Base-by-base conservation (phyloP, 495 filamentous ascomycete genomes). In the Bacidia rubella region DNA sequence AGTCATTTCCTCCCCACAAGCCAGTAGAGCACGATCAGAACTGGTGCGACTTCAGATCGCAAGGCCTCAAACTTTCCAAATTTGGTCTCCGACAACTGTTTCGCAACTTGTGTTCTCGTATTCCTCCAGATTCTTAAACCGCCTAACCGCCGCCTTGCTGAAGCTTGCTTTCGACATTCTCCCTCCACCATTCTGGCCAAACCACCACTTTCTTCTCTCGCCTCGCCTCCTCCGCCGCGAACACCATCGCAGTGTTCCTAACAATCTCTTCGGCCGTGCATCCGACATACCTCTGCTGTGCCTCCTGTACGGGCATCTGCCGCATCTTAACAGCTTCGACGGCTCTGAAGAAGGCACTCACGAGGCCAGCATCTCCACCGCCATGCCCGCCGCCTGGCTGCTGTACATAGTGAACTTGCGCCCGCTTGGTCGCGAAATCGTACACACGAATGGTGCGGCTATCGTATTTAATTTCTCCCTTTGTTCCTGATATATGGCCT, bases 171-270 rank as follows among this genome's bases (percentile, higher is more conserved):
- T 53, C 44, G 7, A 60, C 54, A 54, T 60, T 57, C 12, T 11
- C 38, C 7, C 65, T 62, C 86, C 87, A 95, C 90, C 90, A 96
- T 25, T 75, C 66, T 49, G 65, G 64, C 86, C 88, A 96, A 53
- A 79, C 74, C 0, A 97, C 67, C 25, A 90, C 80, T 60, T 73
- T 80, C 60, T 76, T 76, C 44, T 75, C 72, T 26, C 64, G 68
- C 51, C 93, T 73, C 15, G 90, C 87, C 60, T 94, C 83, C 67
- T 97, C 93, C 0, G 90, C 90, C 35, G 87, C 89, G 70, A 95
- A 97, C 1, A 96, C 92, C 68, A 92, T 79, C 0, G 85, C 90
- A 70, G 97, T 93, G 58, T 87, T 95, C 29, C 83, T 74, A 15
- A 98, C 76, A 5, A 80, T 77, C 59, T 97, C 93, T 52, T 93